Percentiles rank a stretch among this genome's conserved stretches.
These are phyloP conservation scores for Paracamarosporium sp. DNA, from an alignment of 2,329 filamentous ascomycete species.

Conservation along the genomic window DNA sequence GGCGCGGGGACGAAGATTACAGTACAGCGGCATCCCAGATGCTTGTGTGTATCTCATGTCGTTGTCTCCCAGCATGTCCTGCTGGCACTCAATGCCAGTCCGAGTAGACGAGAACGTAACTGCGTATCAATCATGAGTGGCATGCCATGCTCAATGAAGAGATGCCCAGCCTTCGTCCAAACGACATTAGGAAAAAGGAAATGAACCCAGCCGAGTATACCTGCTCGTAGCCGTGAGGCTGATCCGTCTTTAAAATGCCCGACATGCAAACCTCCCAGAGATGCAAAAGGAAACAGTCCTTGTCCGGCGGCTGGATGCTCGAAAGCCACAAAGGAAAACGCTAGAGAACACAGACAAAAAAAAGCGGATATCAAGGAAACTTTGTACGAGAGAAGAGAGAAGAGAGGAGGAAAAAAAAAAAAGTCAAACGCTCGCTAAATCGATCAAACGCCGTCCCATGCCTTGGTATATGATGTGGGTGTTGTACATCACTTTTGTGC, in stretches of 20 bases:
- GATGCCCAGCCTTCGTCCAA: slow-evolving; percentile 40
- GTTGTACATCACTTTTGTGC: slow-evolving; percentile 51
- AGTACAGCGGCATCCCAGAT: slow-evolving; percentile 48
- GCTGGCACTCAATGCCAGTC: slow-evolving; percentile 49
- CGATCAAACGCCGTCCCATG: slow-evolving; percentile 64
- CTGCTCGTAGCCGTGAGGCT: slow-evolving; percentile 54
- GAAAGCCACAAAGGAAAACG: slow-evolving; percentile 44
- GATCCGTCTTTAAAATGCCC: slow-evolving; percentile 50
- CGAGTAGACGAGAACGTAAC: slow-evolving; percentile 39
- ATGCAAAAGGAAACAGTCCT: slow-evolving; percentile 50
- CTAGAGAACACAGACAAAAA: slow-evolving; percentile 52
- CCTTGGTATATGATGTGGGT: slow-evolving; percentile 49
- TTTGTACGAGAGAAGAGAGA: slow-evolving; percentile 48
- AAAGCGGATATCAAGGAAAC: slow-evolving; percentile 53
- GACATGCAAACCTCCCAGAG: slow-evolving; percentile 54
- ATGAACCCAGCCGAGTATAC: slow-evolving; percentile 42
- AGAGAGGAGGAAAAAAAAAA: slow-evolving; percentile 34
- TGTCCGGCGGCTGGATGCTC: slow-evolving; percentile 44
- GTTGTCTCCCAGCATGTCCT: slow-evolving; percentile 45
- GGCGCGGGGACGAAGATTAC: slow-evolving; percentile 40
- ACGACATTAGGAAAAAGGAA: slow-evolving; percentile 51
- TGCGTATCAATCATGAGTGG: slow-evolving; percentile 42
- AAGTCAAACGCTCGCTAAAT: slow-evolving; percentile 47
- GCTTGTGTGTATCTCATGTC: slow-evolving; percentile 47
- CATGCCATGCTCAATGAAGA: slow-evolving; percentile 48